phyloP scores from a whole-genome alignment of 768 basidiomycete species.

The Hysterangium stoloniferum region DNA sequence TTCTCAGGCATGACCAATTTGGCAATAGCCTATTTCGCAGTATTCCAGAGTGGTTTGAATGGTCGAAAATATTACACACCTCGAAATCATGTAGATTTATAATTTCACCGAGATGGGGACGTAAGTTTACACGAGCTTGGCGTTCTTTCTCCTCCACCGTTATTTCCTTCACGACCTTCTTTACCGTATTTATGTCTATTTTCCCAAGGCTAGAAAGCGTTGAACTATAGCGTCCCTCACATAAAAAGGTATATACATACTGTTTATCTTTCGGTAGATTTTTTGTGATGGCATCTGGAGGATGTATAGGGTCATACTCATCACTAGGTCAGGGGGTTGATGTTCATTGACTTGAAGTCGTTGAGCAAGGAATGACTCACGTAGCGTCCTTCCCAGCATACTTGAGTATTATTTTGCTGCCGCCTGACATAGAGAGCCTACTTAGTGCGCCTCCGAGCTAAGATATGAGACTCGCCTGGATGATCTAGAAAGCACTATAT shows the following conservation, averaged over 20 bases:
- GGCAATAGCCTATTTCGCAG: conserved; percentile 60
- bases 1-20: conserved; percentile 73
- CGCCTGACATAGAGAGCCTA: conserved; percentile 36
- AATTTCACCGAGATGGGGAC: conserved; percentile 71
- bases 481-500: conserved; percentile 37
- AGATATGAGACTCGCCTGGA: conserved; percentile 35
- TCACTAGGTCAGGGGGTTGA: conserved; percentile 30
- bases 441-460: neutral
- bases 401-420: conserved; percentile 77
- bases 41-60: conserved; percentile 3
- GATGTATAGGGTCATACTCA: conserved; percentile 87
- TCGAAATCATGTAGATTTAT: conserved; percentile 94
- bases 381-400: conserved; percentile 89
- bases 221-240: neutral
- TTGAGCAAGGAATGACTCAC: conserved; percentile 38
- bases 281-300: conserved; percentile 69
- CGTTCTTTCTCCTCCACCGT: conserved; percentile 68
- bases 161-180: conserved; percentile 52
- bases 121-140: conserved; percentile 47
- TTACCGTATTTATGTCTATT: conserved; percentile 61
- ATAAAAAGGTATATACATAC: conserved; percentile 31
- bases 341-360: neutral
- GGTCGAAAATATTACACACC: conserved; percentile 30
- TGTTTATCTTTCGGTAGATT: conserved; percentile 83
- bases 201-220: conserved; percentile 43